Evolutionary conservation across 371 early-diverging fungal genomes (phyloP).

Genomic region (Racocetra persica): DNA sequence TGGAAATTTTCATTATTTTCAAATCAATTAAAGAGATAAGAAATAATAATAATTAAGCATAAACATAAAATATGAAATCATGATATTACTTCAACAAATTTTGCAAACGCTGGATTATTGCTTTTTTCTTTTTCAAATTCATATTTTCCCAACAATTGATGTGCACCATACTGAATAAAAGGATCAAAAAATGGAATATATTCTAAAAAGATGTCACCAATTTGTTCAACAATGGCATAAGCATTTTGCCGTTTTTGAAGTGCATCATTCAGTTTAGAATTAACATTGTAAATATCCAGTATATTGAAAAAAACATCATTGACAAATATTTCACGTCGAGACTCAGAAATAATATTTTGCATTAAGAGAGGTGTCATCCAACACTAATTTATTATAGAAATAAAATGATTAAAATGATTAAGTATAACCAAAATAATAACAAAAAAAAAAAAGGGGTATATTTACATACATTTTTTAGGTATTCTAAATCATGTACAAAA

Average conservation of each 20-base stretch:
- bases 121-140: constrained; percentile 81
- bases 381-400: constrained; percentile 51
- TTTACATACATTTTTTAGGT: constrained; percentile 68
- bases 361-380: constrained; percentile 79
- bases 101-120: constrained; percentile 69
- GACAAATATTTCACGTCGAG: constrained; percentile 71
- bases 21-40: background rate
- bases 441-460: background rate
- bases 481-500: constrained; percentile 84
- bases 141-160: constrained; percentile 85
- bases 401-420: background rate
- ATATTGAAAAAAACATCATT: constrained; percentile 85
- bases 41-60: background rate
- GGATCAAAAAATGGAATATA: constrained; percentile 78
- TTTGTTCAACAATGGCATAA: constrained; percentile 70
- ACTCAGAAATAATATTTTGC: constrained; percentile 67
- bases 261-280: constrained; percentile 68
- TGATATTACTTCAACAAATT: constrained; percentile 65
- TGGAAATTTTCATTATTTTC: background rate
- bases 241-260: constrained; percentile 77
- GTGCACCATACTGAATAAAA: constrained; percentile 89
- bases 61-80: constrained; percentile 9
- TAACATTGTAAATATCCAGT: constrained; percentile 72
- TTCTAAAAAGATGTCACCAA: constrained; percentile 87
- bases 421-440: background rate